Evolutionary conservation across 2,329 filamentous ascomycete genomes (phyloP).

Genomic region (Dactylellina parvicollis): DNA sequence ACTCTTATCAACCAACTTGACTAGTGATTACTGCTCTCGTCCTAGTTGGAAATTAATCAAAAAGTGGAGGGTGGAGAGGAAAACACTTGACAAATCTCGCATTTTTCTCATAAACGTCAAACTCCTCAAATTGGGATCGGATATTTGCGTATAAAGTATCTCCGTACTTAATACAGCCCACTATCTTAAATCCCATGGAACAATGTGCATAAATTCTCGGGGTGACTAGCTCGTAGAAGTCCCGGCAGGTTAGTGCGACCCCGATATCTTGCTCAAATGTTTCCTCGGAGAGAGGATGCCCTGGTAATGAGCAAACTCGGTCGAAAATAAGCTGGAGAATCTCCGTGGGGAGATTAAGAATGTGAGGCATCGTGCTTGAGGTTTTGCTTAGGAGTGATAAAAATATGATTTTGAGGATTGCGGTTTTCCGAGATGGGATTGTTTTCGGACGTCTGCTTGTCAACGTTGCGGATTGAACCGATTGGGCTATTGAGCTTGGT

Average conservation of each 20-base stretch:
- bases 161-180: neutral
- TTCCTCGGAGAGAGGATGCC: neutral
- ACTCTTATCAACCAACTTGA: too few relatives aligned
- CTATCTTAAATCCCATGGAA: neutral
- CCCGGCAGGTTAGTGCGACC: neutral
- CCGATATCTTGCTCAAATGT: neutral
- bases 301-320: neutral
- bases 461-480: too few relatives aligned
- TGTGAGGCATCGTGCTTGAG: neutral
- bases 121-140: too few relatives aligned
- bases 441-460: too few relatives aligned
- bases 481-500: too few relatives aligned
- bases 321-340: neutral
- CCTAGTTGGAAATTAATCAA: too few relatives aligned
- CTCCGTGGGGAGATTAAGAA: neutral
- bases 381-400: too few relatives aligned
- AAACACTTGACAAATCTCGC: neutral
- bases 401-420: neutral
- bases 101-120: too few relatives aligned
- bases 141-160: too few relatives aligned
- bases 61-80: too few relatives aligned
- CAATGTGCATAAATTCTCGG: neutral
- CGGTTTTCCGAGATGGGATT: neutral
- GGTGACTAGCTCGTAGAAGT: slow-evolving; percentile 2
- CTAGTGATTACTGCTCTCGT: too few relatives aligned